Conservation (phyloP, 345 rosid genomes). For the Salix exigua region DNA sequence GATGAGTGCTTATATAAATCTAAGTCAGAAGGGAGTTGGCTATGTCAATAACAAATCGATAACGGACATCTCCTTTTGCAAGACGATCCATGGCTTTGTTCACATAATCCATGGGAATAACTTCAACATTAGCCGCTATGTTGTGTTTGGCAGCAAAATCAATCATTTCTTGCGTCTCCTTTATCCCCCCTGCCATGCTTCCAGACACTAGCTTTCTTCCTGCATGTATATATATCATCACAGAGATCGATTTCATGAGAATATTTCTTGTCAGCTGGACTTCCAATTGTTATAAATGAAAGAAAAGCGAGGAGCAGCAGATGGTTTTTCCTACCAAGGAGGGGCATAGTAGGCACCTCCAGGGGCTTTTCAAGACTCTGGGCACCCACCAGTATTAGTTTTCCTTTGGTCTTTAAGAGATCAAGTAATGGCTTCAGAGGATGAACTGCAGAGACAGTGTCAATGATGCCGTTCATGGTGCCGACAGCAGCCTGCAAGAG, state of each 20-base stretch:
- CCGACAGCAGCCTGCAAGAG: no score
- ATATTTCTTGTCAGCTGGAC: background rate
- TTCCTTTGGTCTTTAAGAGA: background rate
- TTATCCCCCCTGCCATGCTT: background rate
- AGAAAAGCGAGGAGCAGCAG: background rate
- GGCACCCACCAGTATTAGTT: background rate
- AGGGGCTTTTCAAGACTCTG: background rate
- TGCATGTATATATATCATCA: background rate
- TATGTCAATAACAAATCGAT: background rate
- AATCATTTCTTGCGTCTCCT: background rate
- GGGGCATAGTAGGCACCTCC: background rate
- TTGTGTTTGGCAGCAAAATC: background rate
- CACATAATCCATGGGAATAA: no score
- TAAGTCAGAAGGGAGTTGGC: no score
- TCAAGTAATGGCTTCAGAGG: background rate
- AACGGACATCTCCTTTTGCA: background rate
- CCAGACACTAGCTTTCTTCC: background rate
- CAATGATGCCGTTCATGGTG: no score
- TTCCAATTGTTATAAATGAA: background rate
- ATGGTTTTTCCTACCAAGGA: background rate
- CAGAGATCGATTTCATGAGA: background rate
- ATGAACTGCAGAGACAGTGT: background rate
- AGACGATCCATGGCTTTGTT: no score
- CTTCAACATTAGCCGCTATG: background rate
- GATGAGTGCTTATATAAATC: no score